A percentile compares a stretch with the other conserved stretches of the same genome.
Evolutionary conservation across 192 early-diverging fungal species (phyloP).

Genomic region (Pecoramyces ruminantium): DNA sequence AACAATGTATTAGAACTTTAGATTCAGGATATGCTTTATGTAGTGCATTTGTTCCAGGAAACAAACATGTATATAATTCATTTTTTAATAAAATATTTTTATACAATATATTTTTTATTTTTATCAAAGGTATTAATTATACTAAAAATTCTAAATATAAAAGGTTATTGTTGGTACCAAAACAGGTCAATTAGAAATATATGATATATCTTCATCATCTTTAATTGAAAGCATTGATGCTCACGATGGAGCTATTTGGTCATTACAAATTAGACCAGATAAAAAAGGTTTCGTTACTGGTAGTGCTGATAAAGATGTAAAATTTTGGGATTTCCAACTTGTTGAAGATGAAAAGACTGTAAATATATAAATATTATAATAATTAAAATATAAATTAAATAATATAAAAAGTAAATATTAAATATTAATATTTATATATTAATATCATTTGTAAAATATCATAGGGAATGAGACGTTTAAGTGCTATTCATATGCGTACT

Average conservation of each 20-base stretch:
- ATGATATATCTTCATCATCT: conserved; percentile 67
- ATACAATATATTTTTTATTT: no score
- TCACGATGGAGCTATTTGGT: conserved; percentile 78
- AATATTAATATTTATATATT: no score
- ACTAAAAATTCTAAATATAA: no score
- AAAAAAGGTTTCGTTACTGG: conserved; percentile 77
- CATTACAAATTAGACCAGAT: conserved; percentile 72
- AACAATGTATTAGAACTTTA: conserved; percentile 72
- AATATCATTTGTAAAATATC: background rate
- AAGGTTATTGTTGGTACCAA: conserved; percentile 85
- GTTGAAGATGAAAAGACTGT: conserved; percentile 20
- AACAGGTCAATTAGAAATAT: conserved; percentile 73
- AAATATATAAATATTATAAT: background rate
- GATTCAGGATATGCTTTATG: conserved; percentile 87
- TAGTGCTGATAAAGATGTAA: conserved; percentile 84
- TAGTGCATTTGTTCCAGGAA: conserved; percentile 79
- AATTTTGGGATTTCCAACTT: conserved; percentile 93
- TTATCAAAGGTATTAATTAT: no score
- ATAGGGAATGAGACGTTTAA: conserved; percentile 24
- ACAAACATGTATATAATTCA: conserved; percentile 65
- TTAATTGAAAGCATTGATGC: conserved; percentile 78
- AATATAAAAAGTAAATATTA: no score
- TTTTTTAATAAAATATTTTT: no score
- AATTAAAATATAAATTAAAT: no score
- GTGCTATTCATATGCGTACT: conserved; percentile 71